These are phyloP conservation scores for Pyrenophora tritici-repentis DNA, from an alignment of 2,329 filamentous ascomycete genomes.

Conservation along the genomic window DNA sequence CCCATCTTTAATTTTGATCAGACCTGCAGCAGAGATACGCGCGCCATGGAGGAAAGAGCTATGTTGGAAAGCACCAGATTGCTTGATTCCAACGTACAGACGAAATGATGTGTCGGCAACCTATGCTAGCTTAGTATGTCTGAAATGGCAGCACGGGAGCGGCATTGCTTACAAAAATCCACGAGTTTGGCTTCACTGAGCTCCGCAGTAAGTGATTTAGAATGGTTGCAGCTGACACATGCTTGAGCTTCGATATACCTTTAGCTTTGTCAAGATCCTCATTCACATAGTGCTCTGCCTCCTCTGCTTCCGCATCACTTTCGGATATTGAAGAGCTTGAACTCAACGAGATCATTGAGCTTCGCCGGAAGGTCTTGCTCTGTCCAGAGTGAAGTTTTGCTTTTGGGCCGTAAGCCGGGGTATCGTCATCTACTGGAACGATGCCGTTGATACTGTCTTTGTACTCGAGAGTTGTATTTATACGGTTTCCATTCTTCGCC, in stretches of 20 bases:
- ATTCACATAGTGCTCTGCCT: slow-evolving; percentile 68
- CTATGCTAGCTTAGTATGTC: slow-evolving; percentile 19
- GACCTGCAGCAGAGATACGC: slow-evolving; percentile 79
- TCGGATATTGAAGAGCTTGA: slow-evolving; percentile 49
- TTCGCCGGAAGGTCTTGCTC: slow-evolving; percentile 26
- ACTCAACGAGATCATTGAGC: slow-evolving; percentile 31
- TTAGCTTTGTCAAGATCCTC: slow-evolving; percentile 66
- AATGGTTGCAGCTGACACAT: slow-evolving; percentile 72
- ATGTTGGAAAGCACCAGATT: slow-evolving; percentile 86
- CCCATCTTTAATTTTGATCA: slow-evolving; percentile 84
- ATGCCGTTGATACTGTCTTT: slow-evolving; percentile 77
- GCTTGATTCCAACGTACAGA: slow-evolving; percentile 88
- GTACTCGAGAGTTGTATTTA: slow-evolving; percentile 76
- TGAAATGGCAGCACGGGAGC: no score
- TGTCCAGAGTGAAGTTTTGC: slow-evolving; percentile 31
- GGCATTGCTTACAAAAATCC: slow-evolving; percentile 73
- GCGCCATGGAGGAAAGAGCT: slow-evolving; percentile 85
- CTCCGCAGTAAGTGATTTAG: slow-evolving; percentile 79
- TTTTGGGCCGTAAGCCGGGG: slow-evolving; percentile 48
- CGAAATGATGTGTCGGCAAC: slow-evolving; percentile 81
- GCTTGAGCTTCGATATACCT: slow-evolving; percentile 65
- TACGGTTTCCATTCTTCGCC: slow-evolving; percentile 78
- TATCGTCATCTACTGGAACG: slow-evolving; percentile 50
- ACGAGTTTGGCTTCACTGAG: slow-evolving; percentile 82
- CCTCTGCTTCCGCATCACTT: slow-evolving; percentile 65